phyloP scores from a whole-genome alignment of 768 basidiomycete species.

The Clavulina sp. region DNA sequence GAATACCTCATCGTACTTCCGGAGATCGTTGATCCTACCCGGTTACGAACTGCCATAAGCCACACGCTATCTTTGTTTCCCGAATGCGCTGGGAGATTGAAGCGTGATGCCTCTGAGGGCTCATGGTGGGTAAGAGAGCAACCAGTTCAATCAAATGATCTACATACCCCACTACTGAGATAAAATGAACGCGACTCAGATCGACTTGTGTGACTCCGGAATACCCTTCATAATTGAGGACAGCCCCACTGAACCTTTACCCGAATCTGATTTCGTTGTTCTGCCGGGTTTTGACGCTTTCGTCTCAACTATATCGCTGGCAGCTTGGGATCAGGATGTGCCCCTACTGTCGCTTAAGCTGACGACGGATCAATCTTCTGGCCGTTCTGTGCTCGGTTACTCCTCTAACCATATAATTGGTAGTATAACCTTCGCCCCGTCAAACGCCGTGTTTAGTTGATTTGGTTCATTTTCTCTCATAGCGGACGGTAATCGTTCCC shows the following conservation, averaged over 20 bases:
- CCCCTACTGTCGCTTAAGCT: constrained; percentile 5
- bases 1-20: not conserved
- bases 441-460: not conserved
- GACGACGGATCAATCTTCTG: not conserved
- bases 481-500: not conserved
- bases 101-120: not conserved
- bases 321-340: not conserved
- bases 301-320: not conserved
- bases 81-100: not conserved
- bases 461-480: not conserved
- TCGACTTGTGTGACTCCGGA: constrained; percentile 2
- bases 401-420: constrained; percentile 4
- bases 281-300: not conserved
- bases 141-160: too few species aligned
- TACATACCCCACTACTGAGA: too few species aligned
- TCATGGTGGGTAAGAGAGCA: not conserved
- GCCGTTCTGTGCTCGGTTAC: constrained; percentile 1
- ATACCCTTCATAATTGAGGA: constrained; percentile 4
- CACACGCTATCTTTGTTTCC: not conserved
- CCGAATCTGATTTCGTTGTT: not conserved
- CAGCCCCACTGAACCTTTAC: not conserved
- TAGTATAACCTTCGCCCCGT: not conserved
- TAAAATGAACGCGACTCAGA: too few species aligned
- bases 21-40: not conserved
- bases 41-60: not conserved